Conservation (phyloP, 2,329 filamentous ascomycete genomes). For the Lachnellula cervina region DNA sequence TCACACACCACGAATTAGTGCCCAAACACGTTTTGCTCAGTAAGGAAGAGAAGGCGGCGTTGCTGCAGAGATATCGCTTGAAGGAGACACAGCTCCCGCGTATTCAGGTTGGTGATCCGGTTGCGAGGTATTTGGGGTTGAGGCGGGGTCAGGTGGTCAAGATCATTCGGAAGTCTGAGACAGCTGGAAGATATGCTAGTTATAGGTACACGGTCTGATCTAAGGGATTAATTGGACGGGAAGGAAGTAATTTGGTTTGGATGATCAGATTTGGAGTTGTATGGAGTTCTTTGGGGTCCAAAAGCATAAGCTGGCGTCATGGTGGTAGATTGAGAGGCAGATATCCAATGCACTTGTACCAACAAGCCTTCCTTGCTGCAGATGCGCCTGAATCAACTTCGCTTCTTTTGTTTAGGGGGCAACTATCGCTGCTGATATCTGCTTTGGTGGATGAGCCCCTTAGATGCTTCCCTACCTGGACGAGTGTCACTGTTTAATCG, state of each 20-base stretch:
- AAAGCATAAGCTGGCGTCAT: conserved; percentile 20
- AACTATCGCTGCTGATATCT: background rate
- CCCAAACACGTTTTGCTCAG: conserved; percentile 89
- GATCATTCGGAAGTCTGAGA: conserved; percentile 94
- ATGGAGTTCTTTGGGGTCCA: conserved; percentile 14
- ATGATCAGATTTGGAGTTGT: conserved; percentile 11
- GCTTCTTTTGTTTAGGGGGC: too few relatives aligned
- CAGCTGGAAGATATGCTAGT: conserved; percentile 92
- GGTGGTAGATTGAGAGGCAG: conserved; percentile 13
- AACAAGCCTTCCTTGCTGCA: background rate
- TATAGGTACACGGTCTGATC: conserved; percentile 67
- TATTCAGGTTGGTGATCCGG: conserved; percentile 86
- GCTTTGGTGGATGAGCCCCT: too few relatives aligned
- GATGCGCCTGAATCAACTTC: too few relatives aligned
- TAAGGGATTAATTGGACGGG: background rate
- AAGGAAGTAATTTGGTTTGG: background rate
- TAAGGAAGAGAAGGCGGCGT: conserved; percentile 77
- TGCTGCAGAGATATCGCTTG: conserved; percentile 85
- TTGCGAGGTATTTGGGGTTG: conserved; percentile 86
- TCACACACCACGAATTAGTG: conserved; percentile 95
- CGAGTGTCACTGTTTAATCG: too few relatives aligned
- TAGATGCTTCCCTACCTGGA: too few relatives aligned
- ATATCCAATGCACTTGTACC: conserved; percentile 14
- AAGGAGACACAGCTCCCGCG: conserved; percentile 97
- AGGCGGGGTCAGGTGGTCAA: conserved; percentile 94